Evolutionary conservation across 75 land plant species (phyloP), one percentile per base, ranked within the genome.

Genomic region (Adiantum capillusveneris): DNA sequence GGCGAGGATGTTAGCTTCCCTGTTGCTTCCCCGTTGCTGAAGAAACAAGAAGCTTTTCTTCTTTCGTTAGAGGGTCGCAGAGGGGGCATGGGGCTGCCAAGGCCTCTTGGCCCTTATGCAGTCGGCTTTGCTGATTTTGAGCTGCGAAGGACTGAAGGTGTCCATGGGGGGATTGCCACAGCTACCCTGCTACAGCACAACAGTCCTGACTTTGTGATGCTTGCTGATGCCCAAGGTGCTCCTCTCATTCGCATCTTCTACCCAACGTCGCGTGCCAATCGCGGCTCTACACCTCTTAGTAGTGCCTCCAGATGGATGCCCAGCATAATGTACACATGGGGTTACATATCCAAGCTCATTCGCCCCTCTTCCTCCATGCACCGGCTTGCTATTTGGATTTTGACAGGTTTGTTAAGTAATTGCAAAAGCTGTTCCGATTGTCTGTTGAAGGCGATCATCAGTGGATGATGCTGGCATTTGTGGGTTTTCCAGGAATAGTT

Each of bases 51-150:
- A n/a, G n/a, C n/a, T n/a, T n/a, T n/a, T n/a, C n/a, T n/a, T n/a
- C n/a, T n/a, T n/a, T n/a, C n/a, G n/a, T n/a, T n/a, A n/a, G n/a
- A n/a, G n/a, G n/a, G n/a, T n/a, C n/a, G n/a, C n/a, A n/a, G n/a
- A n/a, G n/a, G n/a, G n/a, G n/a, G n/a, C n/a, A 65, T 65, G 75
- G 69, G 64, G 26, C 43, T 72, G 34, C 75, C 72, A 44, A 74
- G 62, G 37, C 73, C 70, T 19, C 39, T 74, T 65, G 77, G 77
- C 28, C 66, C 66, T 0, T 74, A 57, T 39, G 30, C 51, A 25
- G 77, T 74, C 18, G 56, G 66, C 27, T 68, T 74, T 58, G 73
- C 43, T 42, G 77, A 74, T 56, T 59, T 68, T 29, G 64, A 68
- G 66, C 66, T 68, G 1, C 24, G 64, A 44, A 39, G 55, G 16